phyloP scores from a whole-genome alignment of 306 rosid genomes.

The Cicer pinnatifidum region DNA sequence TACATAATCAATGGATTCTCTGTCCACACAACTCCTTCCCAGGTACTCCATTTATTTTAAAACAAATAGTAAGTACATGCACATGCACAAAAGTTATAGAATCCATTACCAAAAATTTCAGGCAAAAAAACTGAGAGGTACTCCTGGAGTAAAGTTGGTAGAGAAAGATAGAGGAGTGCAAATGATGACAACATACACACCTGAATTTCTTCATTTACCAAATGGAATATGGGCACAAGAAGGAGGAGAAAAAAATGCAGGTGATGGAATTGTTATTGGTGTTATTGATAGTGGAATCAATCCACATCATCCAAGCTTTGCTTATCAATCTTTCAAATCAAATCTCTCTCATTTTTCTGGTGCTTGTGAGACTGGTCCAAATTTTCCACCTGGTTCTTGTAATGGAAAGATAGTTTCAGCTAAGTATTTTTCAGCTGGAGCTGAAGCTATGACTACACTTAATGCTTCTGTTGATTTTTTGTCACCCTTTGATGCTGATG shows the following conservation, averaged over 20 bases:
- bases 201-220: constrained; percentile 42
- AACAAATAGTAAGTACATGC: no score
- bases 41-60: constrained; percentile 50
- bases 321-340: constrained; percentile 51
- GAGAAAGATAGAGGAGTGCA: constrained; percentile 51
- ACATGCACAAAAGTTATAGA: not conserved
- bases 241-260: constrained; percentile 58
- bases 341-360: constrained; percentile 57
- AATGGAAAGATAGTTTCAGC: constrained; percentile 78
- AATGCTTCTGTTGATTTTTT: constrained; percentile 75
- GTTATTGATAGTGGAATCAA: constrained; percentile 82
- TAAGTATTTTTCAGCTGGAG: constrained; percentile 80
- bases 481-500: constrained; percentile 83
- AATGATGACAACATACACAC: constrained; percentile 50
- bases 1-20: constrained; percentile 78
- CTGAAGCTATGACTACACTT: constrained; percentile 60
- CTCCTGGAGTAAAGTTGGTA: constrained; percentile 47
- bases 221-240: constrained; percentile 54
- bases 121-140: constrained; percentile 47
- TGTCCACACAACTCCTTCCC: constrained; percentile 76
- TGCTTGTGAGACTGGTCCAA: constrained; percentile 67
- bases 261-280: constrained; percentile 79
- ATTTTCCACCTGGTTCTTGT: constrained; percentile 62
- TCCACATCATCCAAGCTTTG: constrained; percentile 80
- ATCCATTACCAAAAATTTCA: constrained; percentile 22